Evolutionary conservation across 495 filamentous ascomycete genomes (phyloP).

Genomic region (Chlorociboria aeruginascens): DNA sequence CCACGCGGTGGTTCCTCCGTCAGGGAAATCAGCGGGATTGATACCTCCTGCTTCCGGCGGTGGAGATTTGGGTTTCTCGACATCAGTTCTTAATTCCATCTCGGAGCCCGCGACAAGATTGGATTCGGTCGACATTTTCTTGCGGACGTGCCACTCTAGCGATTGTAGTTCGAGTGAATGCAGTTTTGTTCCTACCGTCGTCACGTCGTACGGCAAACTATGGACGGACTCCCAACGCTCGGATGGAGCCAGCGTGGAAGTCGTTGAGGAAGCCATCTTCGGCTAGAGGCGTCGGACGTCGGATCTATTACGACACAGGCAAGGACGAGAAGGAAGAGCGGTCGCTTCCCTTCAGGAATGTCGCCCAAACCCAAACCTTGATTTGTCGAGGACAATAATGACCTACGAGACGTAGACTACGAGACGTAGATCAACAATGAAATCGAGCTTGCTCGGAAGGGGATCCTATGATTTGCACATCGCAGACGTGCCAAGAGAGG

Average conservation of each 20-base stretch:
- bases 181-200: not conserved
- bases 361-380: no score
- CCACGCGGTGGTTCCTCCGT: slow-evolving; percentile 60
- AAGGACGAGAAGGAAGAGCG: no score
- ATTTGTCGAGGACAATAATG: no score
- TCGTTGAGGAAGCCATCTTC: slow-evolving; percentile 3
- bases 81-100: slow-evolving; percentile 23
- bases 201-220: slow-evolving; percentile 4
- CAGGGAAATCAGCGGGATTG: slow-evolving; percentile 39
- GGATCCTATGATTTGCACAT: no score
- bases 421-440: no score
- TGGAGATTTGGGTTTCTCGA: slow-evolving; percentile 23
- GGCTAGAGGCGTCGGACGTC: no score
- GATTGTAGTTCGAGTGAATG: slow-evolving; percentile 1
- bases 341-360: no score
- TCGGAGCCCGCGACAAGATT: slow-evolving; percentile 27
- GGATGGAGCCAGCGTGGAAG: slow-evolving; percentile 2
- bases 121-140: slow-evolving; percentile 22
- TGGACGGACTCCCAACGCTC: slow-evolving; percentile 5
- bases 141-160: slow-evolving; percentile 14
- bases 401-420: no score
- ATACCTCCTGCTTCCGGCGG: slow-evolving; percentile 19
- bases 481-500: no score
- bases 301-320: no score
- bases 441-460: no score